A percentile compares a stretch with the other conserved stretches of the same genome.
Evolutionary conservation across 306 rosid genomes (phyloP).

Genomic region (Erythrophleum fordii): DNA sequence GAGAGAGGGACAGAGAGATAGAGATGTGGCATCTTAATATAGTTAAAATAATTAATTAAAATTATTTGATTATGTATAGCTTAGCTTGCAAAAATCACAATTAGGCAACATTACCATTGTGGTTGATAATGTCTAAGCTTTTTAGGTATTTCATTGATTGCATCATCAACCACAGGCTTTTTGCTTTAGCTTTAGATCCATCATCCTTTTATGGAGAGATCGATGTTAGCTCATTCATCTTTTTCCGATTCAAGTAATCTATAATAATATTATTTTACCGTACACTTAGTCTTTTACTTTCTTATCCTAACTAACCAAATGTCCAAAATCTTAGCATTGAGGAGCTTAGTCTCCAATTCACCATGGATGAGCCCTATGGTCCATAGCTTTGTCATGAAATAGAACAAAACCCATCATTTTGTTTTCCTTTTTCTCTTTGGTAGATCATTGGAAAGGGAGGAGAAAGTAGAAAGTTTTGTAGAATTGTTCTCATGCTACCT

Average conservation of each 20-base stretch:
- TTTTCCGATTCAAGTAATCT: slow-evolving; percentile 45
- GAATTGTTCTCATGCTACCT: too few relatives aligned
- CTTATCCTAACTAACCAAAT: too few relatives aligned
- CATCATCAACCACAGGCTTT: slow-evolving; percentile 58
- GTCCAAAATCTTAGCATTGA: too few relatives aligned
- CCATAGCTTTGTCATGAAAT: too few relatives aligned
- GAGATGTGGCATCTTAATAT: slow-evolving; percentile 68
- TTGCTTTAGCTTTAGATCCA: neutral
- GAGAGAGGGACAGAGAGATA: slow-evolving; percentile 49
- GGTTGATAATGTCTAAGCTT: slow-evolving; percentile 54
- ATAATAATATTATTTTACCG: too few relatives aligned
- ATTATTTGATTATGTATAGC: slow-evolving; percentile 61
- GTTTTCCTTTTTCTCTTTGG: too few relatives aligned
- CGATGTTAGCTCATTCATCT: slow-evolving; percentile 68
- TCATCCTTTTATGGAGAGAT: slow-evolving; percentile 48
- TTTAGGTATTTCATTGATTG: slow-evolving; percentile 41
- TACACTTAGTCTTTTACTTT: too few relatives aligned
- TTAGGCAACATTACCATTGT: slow-evolving; percentile 41
- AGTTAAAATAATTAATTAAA: slow-evolving; percentile 28
- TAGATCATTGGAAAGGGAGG: too few relatives aligned
- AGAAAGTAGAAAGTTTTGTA: too few relatives aligned
- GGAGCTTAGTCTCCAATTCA: too few relatives aligned
- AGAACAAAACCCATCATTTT: too few relatives aligned
- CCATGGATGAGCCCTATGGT: too few relatives aligned
- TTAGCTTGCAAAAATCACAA: slow-evolving; percentile 83